Evolutionary conservation across 2,329 filamentous ascomycete genomes (phyloP).

Genomic region (Colletotrichum sp.): DNA sequence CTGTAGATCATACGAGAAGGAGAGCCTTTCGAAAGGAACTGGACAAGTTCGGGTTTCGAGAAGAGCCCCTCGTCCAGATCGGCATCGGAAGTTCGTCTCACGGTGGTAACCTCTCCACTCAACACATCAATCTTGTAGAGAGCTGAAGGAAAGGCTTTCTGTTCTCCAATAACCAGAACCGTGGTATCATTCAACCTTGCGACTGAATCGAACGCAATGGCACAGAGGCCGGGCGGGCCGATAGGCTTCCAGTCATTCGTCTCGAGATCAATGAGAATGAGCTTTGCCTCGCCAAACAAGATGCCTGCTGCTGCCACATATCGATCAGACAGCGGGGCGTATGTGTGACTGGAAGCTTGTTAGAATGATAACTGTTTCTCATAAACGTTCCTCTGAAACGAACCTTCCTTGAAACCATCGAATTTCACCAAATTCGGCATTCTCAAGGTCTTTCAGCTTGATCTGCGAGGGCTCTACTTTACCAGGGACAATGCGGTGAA

Average conservation of each 20-base stretch:
- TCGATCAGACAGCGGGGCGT: slow-evolving; percentile 39
- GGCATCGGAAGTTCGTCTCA: slow-evolving; percentile 40
- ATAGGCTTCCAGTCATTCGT: slow-evolving; percentile 34
- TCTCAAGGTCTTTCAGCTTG: slow-evolving; percentile 41
- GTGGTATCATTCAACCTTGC: slow-evolving; percentile 36
- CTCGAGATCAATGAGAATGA: slow-evolving; percentile 44
- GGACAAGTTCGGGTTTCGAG: slow-evolving; percentile 42
- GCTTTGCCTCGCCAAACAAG: slow-evolving; percentile 34
- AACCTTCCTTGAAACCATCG: slow-evolving; percentile 35
- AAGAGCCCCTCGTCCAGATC: slow-evolving; percentile 33
- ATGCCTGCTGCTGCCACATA: slow-evolving; percentile 39
- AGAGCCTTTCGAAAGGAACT: slow-evolving; percentile 27
- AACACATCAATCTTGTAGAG: slow-evolving; percentile 39
- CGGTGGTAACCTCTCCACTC: slow-evolving; percentile 24
- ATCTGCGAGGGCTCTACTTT: slow-evolving; percentile 32
- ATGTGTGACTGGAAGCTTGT: slow-evolving; percentile 38
- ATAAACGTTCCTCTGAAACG: background rate
- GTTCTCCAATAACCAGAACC: slow-evolving; percentile 43
- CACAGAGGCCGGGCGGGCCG: slow-evolving; percentile 23
- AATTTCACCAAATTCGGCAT: slow-evolving; percentile 44
- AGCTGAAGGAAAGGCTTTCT: slow-evolving; percentile 31
- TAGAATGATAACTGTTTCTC: background rate
- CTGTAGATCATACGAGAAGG: slow-evolving; percentile 43
- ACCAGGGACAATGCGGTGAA: slow-evolving; percentile 43
- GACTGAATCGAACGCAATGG: slow-evolving; percentile 39